Percentiles rank a stretch among this genome's conserved stretches.
phyloP scores from a whole-genome alignment of 495 filamentous ascomycete species.

The Gamarada debralockiae region DNA sequence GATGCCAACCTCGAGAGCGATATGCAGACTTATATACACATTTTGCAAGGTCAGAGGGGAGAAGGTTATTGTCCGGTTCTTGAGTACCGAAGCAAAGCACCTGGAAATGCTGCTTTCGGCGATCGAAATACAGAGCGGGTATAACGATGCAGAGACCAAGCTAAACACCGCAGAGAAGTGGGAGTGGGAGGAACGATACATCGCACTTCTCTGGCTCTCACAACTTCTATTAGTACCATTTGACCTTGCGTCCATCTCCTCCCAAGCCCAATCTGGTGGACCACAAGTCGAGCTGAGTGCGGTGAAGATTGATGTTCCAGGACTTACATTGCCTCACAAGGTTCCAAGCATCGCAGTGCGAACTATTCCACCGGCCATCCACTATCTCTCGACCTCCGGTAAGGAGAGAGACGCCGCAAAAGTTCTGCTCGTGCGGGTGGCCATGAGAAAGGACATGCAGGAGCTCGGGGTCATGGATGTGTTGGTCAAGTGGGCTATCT shows the following conservation, averaged over 20 bases:
- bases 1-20: slow-evolving; percentile 59
- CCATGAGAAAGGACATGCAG: slow-evolving; percentile 86
- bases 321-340: slow-evolving; percentile 43
- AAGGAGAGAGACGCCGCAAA: slow-evolving; percentile 88
- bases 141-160: slow-evolving; percentile 6
- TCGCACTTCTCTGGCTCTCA: slow-evolving; percentile 88
- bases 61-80: slow-evolving; percentile 85
- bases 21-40: slow-evolving; percentile 77
- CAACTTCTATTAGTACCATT: slow-evolving; percentile 93
- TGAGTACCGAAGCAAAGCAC: slow-evolving; percentile 81
- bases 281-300: slow-evolving; percentile 13
- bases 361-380: slow-evolving; percentile 65
- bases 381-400: slow-evolving; percentile 67
- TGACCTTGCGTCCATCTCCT: slow-evolving; percentile 81
- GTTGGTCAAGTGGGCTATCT: slow-evolving; percentile 65
- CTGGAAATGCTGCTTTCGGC: slow-evolving; percentile 74
- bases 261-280: slow-evolving; percentile 39
- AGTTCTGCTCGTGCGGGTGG: slow-evolving; percentile 72
- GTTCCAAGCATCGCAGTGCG: slow-evolving; percentile 67
- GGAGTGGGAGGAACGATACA: slow-evolving; percentile 84
- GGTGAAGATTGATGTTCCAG: slow-evolving; percentile 19
- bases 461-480: slow-evolving; percentile 61
- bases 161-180: slow-evolving; percentile 31
- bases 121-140: slow-evolving; percentile 40
- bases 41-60: slow-evolving; percentile 93